phyloP scores from a whole-genome alignment of 768 basidiomycete genomes.

The Leucogyrophana mollusca region DNA sequence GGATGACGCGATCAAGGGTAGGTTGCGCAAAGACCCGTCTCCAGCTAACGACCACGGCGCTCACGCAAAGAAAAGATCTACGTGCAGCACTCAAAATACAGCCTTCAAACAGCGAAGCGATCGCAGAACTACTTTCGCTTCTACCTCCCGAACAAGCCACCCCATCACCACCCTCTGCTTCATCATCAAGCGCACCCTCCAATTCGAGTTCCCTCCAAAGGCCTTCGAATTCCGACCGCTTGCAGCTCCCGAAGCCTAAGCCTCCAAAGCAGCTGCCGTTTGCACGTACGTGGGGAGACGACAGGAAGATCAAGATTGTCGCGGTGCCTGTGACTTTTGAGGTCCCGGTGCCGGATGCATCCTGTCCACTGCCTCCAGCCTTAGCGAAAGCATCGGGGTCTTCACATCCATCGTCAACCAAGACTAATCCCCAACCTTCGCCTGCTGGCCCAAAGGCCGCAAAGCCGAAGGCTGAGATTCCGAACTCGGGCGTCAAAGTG shows the following conservation, averaged over 20 bases:
- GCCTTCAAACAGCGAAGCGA: constrained; percentile 62
- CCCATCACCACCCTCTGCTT: constrained; percentile 7
- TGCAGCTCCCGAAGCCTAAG: constrained; percentile 41
- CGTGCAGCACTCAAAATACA: constrained; percentile 60
- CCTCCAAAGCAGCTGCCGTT: constrained; percentile 52
- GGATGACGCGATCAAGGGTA: constrained; percentile 64
- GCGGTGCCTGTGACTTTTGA: constrained; percentile 44
- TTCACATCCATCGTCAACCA: constrained; percentile 5
- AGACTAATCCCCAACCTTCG: constrained; percentile 13
- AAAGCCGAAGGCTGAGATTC: constrained; percentile 16
- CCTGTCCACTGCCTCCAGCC: too few species aligned
- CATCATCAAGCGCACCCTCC: too few species aligned
- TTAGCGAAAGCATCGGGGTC: constrained; percentile 9
- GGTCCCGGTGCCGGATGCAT: constrained; percentile 13
- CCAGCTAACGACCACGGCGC: background rate
- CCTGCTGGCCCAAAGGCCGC: constrained; percentile 19
- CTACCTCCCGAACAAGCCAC: constrained; percentile 20
- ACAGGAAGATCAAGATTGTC: constrained; percentile 52
- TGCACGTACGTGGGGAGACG: constrained; percentile 47
- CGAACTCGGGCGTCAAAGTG: constrained; percentile 27
- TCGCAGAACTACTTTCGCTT: constrained; percentile 51
- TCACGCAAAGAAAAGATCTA: constrained; percentile 61
- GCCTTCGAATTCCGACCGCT: constrained; percentile 24
- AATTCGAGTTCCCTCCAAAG: too few species aligned
- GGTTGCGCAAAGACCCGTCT: constrained; percentile 2